These are phyloP conservation scores for Cadophora sp. DNA, from an alignment of 2,329 filamentous ascomycete genomes.

Conservation along the genomic window DNA sequence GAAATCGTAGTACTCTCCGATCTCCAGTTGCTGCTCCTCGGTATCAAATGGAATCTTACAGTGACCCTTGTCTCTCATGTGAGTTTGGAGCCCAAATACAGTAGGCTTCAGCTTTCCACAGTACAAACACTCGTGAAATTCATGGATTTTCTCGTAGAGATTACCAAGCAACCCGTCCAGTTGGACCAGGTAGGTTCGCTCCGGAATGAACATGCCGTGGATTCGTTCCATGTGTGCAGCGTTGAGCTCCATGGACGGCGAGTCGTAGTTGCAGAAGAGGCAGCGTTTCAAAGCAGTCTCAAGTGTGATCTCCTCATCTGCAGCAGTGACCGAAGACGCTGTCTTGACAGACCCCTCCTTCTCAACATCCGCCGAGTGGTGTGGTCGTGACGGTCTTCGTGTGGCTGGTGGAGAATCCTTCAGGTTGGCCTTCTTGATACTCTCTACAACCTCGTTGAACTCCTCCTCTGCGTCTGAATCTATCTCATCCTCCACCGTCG, in stretches of 20 bases:
- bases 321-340: conserved; percentile 37
- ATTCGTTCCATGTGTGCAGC: conserved; percentile 88
- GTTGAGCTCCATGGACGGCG: conserved; percentile 77
- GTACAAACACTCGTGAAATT: conserved; percentile 84
- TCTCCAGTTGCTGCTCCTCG: conserved; percentile 89
- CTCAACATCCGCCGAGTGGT: conserved; percentile 34
- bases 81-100: conserved; percentile 83
- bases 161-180: conserved; percentile 81
- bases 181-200: conserved; percentile 83
- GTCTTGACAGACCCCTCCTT: conserved; percentile 37
- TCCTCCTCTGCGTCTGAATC: conserved; percentile 76
- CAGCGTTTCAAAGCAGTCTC: conserved; percentile 57
- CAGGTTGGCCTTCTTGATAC: conserved; percentile 70
- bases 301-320: conserved; percentile 53
- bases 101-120: conserved; percentile 86
- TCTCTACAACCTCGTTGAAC: conserved; percentile 78
- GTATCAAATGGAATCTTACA: conserved; percentile 94
- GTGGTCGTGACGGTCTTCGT: conserved; percentile 37
- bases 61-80: conserved; percentile 97
- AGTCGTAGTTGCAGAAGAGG: conserved; percentile 91
- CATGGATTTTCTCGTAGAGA: conserved; percentile 79
- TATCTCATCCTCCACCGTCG: conserved; percentile 55
- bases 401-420: conserved; percentile 43
- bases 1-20: conserved; percentile 98
- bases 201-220: conserved; percentile 96